phyloP scores from a whole-genome alignment of 495 filamentous ascomycete species.

The Aspergillus bridgeri region DNA sequence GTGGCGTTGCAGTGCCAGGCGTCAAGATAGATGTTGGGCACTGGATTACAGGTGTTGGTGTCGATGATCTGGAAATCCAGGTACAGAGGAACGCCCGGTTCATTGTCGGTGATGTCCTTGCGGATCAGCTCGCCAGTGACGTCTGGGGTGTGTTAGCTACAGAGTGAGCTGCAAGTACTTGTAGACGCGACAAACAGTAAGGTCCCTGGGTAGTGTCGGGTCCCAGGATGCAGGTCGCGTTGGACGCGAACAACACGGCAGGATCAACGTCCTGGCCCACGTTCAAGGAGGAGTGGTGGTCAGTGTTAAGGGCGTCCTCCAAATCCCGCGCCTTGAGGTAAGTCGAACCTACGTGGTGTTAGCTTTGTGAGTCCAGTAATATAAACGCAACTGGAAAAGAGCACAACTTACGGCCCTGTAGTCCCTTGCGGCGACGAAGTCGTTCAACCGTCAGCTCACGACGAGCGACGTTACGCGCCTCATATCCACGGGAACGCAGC shows the following conservation, averaged over 20 bases:
- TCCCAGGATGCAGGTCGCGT: slow-evolving; percentile 53
- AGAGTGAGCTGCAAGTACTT: neutral
- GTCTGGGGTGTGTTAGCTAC: slow-evolving; percentile 18
- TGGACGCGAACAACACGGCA: slow-evolving; percentile 48
- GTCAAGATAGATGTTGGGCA: slow-evolving; percentile 56
- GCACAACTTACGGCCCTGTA: slow-evolving; percentile 22
- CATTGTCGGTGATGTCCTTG: slow-evolving; percentile 50
- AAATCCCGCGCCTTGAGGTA: slow-evolving; percentile 16
- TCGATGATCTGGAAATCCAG: slow-evolving; percentile 62
- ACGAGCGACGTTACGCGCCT: slow-evolving; percentile 42
- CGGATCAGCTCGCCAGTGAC: slow-evolving; percentile 53
- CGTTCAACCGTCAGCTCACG: slow-evolving; percentile 33
- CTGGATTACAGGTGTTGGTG: slow-evolving; percentile 52
- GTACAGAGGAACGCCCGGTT: slow-evolving; percentile 53
- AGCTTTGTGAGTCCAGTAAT: slow-evolving; percentile 20
- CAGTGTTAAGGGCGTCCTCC: slow-evolving; percentile 10
- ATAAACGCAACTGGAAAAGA: slow-evolving; percentile 37
- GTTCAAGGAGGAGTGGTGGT: slow-evolving; percentile 25
- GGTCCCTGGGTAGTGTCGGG: slow-evolving; percentile 56
- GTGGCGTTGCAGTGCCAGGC: slow-evolving; percentile 55
- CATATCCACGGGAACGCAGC: slow-evolving; percentile 47
- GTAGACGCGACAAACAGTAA: slow-evolving; percentile 32
- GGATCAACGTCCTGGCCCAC: slow-evolving; percentile 48
- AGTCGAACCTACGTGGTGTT: slow-evolving; percentile 37
- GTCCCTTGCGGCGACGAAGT: slow-evolving; percentile 27